These are phyloP conservation scores for Abelmoschus esculentus DNA, from an alignment of 345 rosid species.

Conservation along the genomic window DNA sequence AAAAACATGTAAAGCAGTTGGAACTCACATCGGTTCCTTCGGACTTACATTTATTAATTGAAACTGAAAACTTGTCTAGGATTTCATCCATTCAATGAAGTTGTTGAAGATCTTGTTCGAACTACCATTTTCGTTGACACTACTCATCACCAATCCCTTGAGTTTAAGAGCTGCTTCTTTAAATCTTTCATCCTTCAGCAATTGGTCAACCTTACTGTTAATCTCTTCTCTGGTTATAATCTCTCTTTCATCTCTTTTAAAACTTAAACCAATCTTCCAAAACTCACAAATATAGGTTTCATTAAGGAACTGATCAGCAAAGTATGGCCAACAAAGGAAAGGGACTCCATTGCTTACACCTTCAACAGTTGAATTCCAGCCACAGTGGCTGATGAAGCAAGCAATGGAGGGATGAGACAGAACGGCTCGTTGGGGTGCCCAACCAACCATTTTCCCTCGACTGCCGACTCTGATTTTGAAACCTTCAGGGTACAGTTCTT, in stretches of 20 bases:
- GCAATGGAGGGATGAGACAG: too few relatives aligned
- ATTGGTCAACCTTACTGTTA: conserved; percentile 11
- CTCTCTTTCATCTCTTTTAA: conserved; percentile 15
- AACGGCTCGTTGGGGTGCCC: conserved; percentile 4
- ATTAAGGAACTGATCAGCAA: conserved; percentile 25
- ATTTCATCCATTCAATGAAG: conserved; percentile 6
- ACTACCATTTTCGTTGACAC: conserved; percentile 11
- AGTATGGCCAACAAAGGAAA: conserved; percentile 33
- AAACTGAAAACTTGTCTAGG: not conserved
- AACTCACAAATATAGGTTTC: too few relatives aligned
- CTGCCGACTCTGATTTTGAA: too few relatives aligned
- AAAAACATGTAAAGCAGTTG: too few relatives aligned
- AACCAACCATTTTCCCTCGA: conserved; percentile 1
- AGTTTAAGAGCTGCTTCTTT: conserved; percentile 6
- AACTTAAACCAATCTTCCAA: too few relatives aligned
- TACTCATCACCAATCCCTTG: not conserved
- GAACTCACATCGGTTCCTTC: too few relatives aligned
- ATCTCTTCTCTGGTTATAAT: conserved; percentile 11
- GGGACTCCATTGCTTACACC: conserved; percentile 29
- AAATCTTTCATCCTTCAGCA: conserved; percentile 10
- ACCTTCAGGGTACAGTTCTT: too few relatives aligned
- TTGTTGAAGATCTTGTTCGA: not conserved
- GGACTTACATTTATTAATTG: too few relatives aligned
- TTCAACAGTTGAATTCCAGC: too few relatives aligned
- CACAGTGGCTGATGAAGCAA: too few relatives aligned